phyloP scores from a whole-genome alignment of 176 grass and related monocot genomes.

The Metroxylon sagu region DNA sequence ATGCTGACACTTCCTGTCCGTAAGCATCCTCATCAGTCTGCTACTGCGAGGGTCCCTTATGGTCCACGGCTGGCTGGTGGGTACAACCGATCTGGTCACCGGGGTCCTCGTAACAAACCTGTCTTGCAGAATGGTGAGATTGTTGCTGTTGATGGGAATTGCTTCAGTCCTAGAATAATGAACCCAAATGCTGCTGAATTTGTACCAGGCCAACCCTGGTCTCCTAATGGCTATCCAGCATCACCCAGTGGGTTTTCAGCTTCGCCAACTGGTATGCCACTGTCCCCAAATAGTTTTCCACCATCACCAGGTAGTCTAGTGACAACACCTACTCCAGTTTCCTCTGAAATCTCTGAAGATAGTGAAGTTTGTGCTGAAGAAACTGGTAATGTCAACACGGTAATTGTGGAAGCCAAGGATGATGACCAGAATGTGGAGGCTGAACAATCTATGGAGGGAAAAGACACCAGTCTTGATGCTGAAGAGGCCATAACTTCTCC shows the following conservation, averaged over 20 bases:
- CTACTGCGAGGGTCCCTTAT: conserved; percentile 89
- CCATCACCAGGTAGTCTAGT: conserved; percentile 45
- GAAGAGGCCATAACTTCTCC: conserved; percentile 31
- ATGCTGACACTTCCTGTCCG: conserved; percentile 74
- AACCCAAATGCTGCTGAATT: conserved; percentile 88
- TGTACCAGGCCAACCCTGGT: conserved; percentile 62
- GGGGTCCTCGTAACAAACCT: conserved; percentile 60
- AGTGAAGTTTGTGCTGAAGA: conserved; percentile 41
- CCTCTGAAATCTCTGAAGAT: conserved; percentile 44
- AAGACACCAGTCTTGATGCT: conserved; percentile 24
- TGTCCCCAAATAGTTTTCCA: conserved; percentile 34
- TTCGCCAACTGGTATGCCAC: conserved; percentile 32
- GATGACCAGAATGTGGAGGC: conserved; percentile 20
- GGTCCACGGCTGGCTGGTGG: conserved; percentile 86
- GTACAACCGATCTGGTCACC: conserved; percentile 75
- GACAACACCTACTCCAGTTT: conserved; percentile 39
- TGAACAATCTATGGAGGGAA: conserved; percentile 3
- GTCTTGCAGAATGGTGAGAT: conserved; percentile 55
- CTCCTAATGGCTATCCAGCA: conserved; percentile 43
- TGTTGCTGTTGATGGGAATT: conserved; percentile 41
- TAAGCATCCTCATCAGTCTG: conserved; percentile 94
- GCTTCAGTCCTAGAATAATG: conserved; percentile 56
- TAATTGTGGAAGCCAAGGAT: conserved; percentile 18
- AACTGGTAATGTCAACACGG: conserved; percentile 28
- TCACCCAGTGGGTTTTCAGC: conserved; percentile 42